Conservation (phyloP, 768 basidiomycete species). For the Leccinum olivaceopallidum region DNA sequence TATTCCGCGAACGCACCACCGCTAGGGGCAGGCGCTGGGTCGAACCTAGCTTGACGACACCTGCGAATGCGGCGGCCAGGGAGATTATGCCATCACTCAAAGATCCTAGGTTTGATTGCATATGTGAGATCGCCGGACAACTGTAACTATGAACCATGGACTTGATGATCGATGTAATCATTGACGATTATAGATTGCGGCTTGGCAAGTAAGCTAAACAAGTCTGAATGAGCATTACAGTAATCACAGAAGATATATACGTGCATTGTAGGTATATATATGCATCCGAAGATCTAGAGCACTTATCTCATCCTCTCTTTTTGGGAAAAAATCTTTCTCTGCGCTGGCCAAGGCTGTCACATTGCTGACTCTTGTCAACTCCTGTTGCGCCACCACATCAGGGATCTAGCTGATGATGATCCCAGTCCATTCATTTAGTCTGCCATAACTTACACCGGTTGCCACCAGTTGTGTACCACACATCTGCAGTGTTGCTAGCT, state of each 20-base stretch:
- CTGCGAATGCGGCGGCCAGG: constrained; percentile 47
- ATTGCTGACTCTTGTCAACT: background rate
- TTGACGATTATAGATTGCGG: background rate
- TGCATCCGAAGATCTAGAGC: too few relatives aligned
- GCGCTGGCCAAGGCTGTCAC: background rate
- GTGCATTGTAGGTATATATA: too few relatives aligned
- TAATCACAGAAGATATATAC: too few relatives aligned
- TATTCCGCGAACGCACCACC: constrained; percentile 46
- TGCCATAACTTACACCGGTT: too few relatives aligned
- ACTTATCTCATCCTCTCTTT: too few relatives aligned
- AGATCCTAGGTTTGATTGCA: constrained; percentile 31
- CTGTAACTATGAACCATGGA: background rate
- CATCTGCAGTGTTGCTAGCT: too few relatives aligned
- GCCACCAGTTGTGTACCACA: too few relatives aligned
- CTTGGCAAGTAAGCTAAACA: too few relatives aligned
- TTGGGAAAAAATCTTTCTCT: background rate
- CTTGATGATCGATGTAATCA: background rate
- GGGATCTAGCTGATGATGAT: too few relatives aligned
- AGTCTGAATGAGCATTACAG: too few relatives aligned
- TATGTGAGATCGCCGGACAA: background rate
- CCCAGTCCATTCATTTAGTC: too few relatives aligned
- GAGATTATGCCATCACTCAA: constrained; percentile 65
- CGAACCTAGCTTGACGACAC: constrained; percentile 41
- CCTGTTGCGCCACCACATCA: background rate
- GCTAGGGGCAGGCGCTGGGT: constrained; percentile 45